phyloP scores from a whole-genome alignment of 805 yeast genomes.

The Komagataella ulmi region DNA sequence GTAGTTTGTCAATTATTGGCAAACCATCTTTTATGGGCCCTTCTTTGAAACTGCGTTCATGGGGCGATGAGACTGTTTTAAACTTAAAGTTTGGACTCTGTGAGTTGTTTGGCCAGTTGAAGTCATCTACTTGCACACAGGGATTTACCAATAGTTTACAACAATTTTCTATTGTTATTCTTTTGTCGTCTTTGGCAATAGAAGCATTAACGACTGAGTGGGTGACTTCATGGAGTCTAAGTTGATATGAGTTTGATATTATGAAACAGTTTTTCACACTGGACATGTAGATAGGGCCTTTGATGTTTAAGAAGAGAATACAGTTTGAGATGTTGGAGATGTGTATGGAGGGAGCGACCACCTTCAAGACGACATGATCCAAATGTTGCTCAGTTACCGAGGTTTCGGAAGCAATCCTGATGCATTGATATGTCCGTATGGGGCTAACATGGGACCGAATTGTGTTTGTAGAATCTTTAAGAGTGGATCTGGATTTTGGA shows the following conservation, averaged over 20 bases:
- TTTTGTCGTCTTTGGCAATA: conserved; percentile 4
- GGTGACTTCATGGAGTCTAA: conserved; percentile 11
- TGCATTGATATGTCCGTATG: neutral
- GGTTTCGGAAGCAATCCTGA: neutral
- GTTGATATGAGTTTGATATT: conserved; percentile 11
- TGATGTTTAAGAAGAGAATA: conserved; percentile 6
- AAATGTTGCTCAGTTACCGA: neutral
- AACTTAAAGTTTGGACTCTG: conserved; percentile 9
- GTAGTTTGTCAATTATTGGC: neutral
- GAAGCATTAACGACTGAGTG: conserved; percentile 5
- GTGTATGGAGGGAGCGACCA: conserved; percentile 9
- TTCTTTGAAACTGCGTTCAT: neutral
- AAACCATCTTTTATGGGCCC: neutral
- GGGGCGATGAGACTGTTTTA: neutral
- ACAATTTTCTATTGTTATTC: conserved; percentile 14
- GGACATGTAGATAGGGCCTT: conserved; percentile 10
- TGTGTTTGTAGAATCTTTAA: neutral
- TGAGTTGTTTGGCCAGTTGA: conserved; percentile 10
- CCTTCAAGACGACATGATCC: neutral
- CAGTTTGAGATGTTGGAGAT: conserved; percentile 7
- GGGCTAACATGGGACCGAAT: neutral
- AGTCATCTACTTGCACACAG: conserved; percentile 14
- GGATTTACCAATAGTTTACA: conserved; percentile 2
- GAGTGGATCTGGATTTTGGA: neutral
- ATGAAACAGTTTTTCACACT: conserved; percentile 6